Evolutionary conservation across 169 alveolate species (phyloP), one percentile per base, ranked within the genome.

Genomic region (Sarcocystis neurona): DNA sequence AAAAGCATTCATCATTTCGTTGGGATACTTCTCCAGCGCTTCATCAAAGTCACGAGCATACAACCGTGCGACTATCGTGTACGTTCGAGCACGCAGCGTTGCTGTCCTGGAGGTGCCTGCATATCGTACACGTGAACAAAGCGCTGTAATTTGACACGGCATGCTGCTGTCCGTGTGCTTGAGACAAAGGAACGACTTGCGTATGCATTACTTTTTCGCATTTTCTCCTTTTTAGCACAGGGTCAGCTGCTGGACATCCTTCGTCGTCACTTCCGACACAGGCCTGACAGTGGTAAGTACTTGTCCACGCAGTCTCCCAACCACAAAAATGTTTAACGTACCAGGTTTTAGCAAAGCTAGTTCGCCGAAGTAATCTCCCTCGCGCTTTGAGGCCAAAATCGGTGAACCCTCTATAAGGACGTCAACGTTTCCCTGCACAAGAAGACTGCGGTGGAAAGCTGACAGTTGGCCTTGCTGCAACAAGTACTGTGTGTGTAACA

Each of bases 31-130:
- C 3, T 63, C 79, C 32, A 84, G 79, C 68, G 46, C 89, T 84
- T 60, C 80, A 80, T 84, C 80, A 30, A 66, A 66, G 82, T 60
- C 70, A 34, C 66, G 82, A 30, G 89, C 89, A 2, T 58, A 84
- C 72, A 84, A 68, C n/a, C 89, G 89, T 46, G 82, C 89, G 82
- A 84, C n/a, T 8, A 66, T 70, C 0, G 89, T 84, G 66, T 63
- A 84, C 50, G 79, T 60, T 46, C 44, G 48, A n/a, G 89, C 89
- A 1, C 66, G 60, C 41, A 84, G 70, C 37, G 89, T 66, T 15
- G 88, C 88, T 44, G 88, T 58, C 0, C 88, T 77, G 63, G 41
- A 58, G 63, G 88, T 82, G n/a, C n/a, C n/a, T n/a, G n/a, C n/a
- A n/a, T n/a, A n/a, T n/a, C n/a, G n/a, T n/a, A n/a, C n/a, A n/a